Base-by-base conservation (phyloP, 2,329 filamentous ascomycete genomes). In the Trichoderma harzianum region DNA sequence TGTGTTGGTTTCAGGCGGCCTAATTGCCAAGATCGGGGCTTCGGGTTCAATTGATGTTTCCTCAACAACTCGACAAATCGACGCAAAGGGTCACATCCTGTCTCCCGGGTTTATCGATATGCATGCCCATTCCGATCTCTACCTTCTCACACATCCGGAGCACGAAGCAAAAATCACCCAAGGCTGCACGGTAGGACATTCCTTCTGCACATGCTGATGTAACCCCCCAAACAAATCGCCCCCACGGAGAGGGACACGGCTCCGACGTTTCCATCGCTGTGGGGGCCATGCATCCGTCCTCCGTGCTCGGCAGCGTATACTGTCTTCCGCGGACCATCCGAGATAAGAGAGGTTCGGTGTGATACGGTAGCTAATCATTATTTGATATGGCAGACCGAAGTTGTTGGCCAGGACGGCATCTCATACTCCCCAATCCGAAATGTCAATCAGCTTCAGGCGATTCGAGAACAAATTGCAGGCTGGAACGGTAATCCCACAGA, bases 31-130 rank as follows among this genome's bases (percentile, higher is more conserved):
- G 28, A 75, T 77, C 21, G 73, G 72, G 10, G 61, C 66, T 16
- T 71, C 74, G 3, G 73, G 76, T 5, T 74, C 72, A 24, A 61
- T 76, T 32, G 36, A 74, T 7, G 47, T 32, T 21, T 26, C 67
- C 14, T 66, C 67, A 8, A 68, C 72, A 8, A 67, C 73, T 18
- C 72, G 75, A 24, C 62, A 51, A 7, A 73, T 77, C 43, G 73
- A 76, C 7, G 74, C 72, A 53, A 74, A 71, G 43, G 76, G 76
- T 6, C 66, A 66, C 11, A 66, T 70, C 12, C 70, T 77, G 7
- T 77, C 76, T 24, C 76, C 76, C 8, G 76, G 76, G 2, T 77
- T 77, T n/a, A 77, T 77, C 43, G 76, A 77, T 32, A 77, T 77
- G 76, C 76, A 77, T 64, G 76, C 76, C 3, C 76, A 77, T 60